Base-by-base conservation (phyloP, 768 basidiomycete species). In the Scleroderma citrinum region DNA sequence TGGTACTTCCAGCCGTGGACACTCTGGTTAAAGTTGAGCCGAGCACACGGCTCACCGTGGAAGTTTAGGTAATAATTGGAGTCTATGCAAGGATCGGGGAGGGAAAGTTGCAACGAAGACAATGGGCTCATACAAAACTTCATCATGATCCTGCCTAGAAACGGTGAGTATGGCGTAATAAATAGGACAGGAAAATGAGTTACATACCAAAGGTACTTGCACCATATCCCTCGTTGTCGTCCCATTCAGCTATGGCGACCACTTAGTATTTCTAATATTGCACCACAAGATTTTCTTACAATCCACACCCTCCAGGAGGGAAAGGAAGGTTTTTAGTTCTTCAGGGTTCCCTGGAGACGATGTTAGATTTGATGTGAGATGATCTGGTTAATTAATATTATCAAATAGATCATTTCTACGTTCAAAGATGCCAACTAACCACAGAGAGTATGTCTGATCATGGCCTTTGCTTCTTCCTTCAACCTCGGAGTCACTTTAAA, bases 11-110 rank as follows among this genome's bases (percentile, higher is more conserved):
- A 51, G 42, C 55, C 56, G 46, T 69, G 58, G 12, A 73, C 47
- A 0, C 69, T 64, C 51, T 68, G 64, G 30, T 65, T 52, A 7
- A 62, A 59, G 23, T 64, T 56, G 1, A 78, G 63, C 13, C 77
- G 73, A 7, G 72, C 73, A 35, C 69, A 68, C 1, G 67, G 61
- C 51, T 76, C 70, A 5, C 75, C 77, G 11, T 75, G 51, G 37
- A 69, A 74, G 43, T 78, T 71, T 13, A 70, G 36, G 43, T 74
- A 74, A 23, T 62, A 58, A 20, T 65, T 64, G 17, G 46, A 34
- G 32, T 58, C 74, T 75, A 49, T 26, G 24, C 5, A 16, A 30
- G 38, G 35, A 53, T 31, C n/a, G 14, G 24, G n/a, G n/a, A 35
- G 26, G n/a, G n/a, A 4, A 45, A 12, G 32, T 20, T 2, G 31